Conservation (phyloP, 495 filamentous ascomycete species). For the Aspergillus olivimuriae region DNA sequence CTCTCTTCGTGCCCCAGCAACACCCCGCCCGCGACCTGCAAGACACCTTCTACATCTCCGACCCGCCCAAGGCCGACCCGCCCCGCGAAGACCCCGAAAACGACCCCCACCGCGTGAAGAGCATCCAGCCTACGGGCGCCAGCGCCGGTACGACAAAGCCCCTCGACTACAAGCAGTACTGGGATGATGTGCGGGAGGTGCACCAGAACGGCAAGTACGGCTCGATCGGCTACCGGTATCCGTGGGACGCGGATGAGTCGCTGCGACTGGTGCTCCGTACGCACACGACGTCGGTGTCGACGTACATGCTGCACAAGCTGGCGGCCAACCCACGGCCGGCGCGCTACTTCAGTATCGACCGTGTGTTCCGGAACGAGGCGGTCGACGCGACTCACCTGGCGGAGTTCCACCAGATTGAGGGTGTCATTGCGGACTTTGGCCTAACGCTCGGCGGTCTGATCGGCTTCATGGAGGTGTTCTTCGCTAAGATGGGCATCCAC, state of each 20-base stretch:
- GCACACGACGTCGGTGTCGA: constrained; percentile 87
- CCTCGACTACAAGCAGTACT: constrained; percentile 77
- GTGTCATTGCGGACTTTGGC: constrained; percentile 93
- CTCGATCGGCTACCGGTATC: constrained; percentile 91
- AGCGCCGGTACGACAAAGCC: constrained; percentile 32
- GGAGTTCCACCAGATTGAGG: constrained; percentile 98
- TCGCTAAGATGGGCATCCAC: constrained; percentile 87
- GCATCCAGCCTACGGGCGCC: constrained; percentile 22
- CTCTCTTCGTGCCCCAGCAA: constrained; percentile 95
- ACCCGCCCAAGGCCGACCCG: constrained; percentile 68
- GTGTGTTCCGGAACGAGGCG: constrained; percentile 93
- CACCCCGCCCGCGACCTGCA: constrained; percentile 94
- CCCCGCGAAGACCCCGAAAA: constrained; percentile 63
- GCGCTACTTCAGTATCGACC: constrained; percentile 94
- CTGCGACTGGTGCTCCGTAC: constrained; percentile 86
- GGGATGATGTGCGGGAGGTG: constrained; percentile 74
- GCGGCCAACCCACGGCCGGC: constrained; percentile 75
- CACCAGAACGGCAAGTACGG: constrained; percentile 85
- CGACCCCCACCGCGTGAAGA: constrained; percentile 32
- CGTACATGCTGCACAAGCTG: constrained; percentile 83
- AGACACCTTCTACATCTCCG: constrained; percentile 97
- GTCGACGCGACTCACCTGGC: constrained; percentile 95
- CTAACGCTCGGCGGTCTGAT: constrained; percentile 88
- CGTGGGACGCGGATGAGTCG: constrained; percentile 85
- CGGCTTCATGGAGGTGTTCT: constrained; percentile 96